Evolutionary conservation across 768 basidiomycete genomes (phyloP).

Genomic region (Suillus placidus): DNA sequence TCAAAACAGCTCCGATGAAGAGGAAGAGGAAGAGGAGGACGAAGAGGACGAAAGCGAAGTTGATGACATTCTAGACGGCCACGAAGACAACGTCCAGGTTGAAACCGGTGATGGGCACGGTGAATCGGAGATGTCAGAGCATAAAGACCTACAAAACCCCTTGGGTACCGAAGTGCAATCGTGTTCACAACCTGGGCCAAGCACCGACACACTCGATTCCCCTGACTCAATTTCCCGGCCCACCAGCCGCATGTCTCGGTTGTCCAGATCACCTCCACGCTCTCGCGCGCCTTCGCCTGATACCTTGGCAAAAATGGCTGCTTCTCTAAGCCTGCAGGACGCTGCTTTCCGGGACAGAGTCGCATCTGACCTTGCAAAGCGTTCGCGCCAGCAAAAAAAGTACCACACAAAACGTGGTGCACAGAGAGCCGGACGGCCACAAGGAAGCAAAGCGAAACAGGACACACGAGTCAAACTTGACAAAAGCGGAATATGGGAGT

Average conservation of each 20-base stretch:
- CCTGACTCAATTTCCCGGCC: slow-evolving; percentile 26
- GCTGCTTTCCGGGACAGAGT: slow-evolving; percentile 60
- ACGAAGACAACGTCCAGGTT: slow-evolving; percentile 19
- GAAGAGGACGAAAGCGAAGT: slow-evolving; percentile 37
- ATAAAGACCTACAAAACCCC: background rate
- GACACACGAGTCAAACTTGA: slow-evolving; percentile 68
- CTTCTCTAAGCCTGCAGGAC: slow-evolving; percentile 39
- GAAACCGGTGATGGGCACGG: slow-evolving; percentile 27
- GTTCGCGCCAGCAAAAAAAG: slow-evolving; percentile 67
- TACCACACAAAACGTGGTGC: slow-evolving; percentile 76
- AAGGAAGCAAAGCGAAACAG: slow-evolving; percentile 86
- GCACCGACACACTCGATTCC: slow-evolving; percentile 1
- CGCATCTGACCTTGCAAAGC: slow-evolving; percentile 61
- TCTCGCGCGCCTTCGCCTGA: slow-evolving; percentile 51
- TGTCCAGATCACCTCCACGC: slow-evolving; percentile 56
- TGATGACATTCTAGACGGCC: slow-evolving; percentile 25
- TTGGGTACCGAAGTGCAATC: slow-evolving; percentile 14
- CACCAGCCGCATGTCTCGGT: slow-evolving; percentile 40
- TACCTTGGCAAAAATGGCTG: slow-evolving; percentile 45
- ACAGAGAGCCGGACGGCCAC: slow-evolving; percentile 63
- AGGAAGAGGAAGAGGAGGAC: slow-evolving; percentile 40
- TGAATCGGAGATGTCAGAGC: background rate
- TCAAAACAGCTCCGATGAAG: slow-evolving; percentile 32
- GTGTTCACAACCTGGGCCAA: slow-evolving; percentile 14
- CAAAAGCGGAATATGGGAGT: slow-evolving; percentile 63